These are phyloP conservation scores for Eucalyptus polyanthemos DNA, from an alignment of 345 rosid genomes.

Conservation along the genomic window DNA sequence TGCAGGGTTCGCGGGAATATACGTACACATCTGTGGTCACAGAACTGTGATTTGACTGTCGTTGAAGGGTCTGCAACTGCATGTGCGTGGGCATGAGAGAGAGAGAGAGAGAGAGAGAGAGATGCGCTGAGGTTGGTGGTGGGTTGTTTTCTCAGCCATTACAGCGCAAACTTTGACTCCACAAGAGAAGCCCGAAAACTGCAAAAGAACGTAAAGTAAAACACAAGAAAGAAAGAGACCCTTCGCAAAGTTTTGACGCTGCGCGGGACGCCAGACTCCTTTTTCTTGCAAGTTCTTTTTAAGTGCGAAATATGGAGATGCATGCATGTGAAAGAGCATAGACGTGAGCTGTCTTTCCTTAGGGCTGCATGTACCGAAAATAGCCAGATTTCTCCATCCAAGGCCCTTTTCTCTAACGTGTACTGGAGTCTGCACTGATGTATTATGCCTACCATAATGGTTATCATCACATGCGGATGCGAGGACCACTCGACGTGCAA, in stretches of 20 bases:
- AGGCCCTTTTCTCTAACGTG: neutral
- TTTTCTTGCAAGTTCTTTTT: neutral
- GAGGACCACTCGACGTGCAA: neutral
- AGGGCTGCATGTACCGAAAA: neutral
- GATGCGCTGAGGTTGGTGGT: neutral
- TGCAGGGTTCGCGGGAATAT: neutral
- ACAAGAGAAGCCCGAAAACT: neutral
- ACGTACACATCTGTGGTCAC: neutral
- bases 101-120: neutral
- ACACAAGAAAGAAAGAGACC: neutral
- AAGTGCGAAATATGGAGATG: neutral
- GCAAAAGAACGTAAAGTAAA: neutral
- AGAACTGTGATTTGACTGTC: neutral
- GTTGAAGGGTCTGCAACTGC: neutral
- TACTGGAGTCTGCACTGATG: neutral
- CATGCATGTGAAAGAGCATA: neutral
- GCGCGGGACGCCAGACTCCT: neutral
- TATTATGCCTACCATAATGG: neutral
- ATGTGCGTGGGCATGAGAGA: neutral
- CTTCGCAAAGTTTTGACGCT: neutral
- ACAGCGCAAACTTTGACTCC: neutral
- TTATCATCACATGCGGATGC: neutral
- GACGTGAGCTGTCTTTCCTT: neutral
- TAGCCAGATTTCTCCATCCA: neutral
- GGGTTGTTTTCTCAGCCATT: neutral